These are phyloP conservation scores for Poa pratensis DNA, from an alignment of 176 grass and related monocot species.

Conservation along the genomic window DNA sequence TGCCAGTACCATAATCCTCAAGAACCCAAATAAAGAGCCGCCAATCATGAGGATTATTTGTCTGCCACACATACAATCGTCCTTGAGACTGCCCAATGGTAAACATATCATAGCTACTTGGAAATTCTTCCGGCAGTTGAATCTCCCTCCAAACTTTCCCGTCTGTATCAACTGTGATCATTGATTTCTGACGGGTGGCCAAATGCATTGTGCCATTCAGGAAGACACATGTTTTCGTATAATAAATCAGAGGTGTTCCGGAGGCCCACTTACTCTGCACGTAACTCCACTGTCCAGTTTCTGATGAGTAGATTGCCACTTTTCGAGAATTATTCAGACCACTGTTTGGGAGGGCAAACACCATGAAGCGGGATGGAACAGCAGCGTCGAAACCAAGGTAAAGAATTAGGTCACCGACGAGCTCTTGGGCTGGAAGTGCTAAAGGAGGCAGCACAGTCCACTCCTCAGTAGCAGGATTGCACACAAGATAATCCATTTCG, in stretches of 20 bases:
- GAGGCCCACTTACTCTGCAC: not conserved
- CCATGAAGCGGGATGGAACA: not conserved
- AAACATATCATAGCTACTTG: not conserved
- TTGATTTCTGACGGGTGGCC: not conserved
- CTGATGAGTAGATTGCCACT: constrained; percentile 6
- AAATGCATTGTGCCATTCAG: not conserved
- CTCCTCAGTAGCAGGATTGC: constrained; percentile 5
- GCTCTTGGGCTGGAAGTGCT: not conserved
- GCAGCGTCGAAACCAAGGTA: not conserved
- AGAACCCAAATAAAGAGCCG: constrained; percentile 8
- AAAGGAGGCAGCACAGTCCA: no score
- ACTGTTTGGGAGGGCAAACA: not conserved
- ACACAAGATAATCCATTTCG: not conserved
- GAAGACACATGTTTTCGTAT: not conserved
- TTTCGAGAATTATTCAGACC: not conserved
- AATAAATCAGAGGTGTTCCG: not conserved
- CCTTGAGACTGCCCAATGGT: not conserved
- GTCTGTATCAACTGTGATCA: not conserved
- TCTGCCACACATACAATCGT: constrained; percentile 4
- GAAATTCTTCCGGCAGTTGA: not conserved
- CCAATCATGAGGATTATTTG: not conserved
- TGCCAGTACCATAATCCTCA: not conserved
- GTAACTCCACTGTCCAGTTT: constrained; percentile 4
- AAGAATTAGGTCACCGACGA: not conserved
- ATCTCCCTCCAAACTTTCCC: constrained; percentile 8